Conservation (phyloP, 2,329 filamentous ascomycete genomes). For the Fusarium redolens region DNA sequence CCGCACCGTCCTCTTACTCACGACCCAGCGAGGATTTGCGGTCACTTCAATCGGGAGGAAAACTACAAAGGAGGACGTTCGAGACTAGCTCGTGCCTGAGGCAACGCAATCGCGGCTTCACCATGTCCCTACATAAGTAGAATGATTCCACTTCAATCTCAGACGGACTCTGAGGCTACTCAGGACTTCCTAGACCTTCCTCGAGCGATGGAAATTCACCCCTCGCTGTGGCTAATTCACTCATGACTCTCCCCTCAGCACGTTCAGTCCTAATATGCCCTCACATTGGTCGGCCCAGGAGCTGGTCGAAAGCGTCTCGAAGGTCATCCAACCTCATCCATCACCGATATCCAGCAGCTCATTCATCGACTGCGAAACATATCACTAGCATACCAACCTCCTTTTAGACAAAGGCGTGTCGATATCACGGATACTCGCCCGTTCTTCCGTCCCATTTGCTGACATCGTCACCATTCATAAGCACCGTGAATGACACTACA, state of each 20-base stretch:
- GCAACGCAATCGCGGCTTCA: not conserved
- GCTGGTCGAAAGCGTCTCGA: not conserved
- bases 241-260: not conserved
- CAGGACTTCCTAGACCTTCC: not conserved
- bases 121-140: not conserved
- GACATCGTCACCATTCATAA: conserved; percentile 20
- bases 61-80: not conserved
- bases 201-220: not conserved
- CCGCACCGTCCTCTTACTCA: not conserved
- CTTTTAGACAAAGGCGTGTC: conserved; percentile 22
- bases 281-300: not conserved
- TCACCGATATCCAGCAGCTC: not conserved
- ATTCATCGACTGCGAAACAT: conserved; percentile 14
- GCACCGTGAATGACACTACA: conserved; percentile 22
- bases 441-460: conserved; percentile 13
- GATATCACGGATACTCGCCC: conserved; percentile 23
- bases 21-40: no score
- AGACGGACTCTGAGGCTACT: no score
- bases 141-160: no score
- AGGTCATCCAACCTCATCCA: not conserved
- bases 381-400: not conserved
- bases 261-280: not conserved
- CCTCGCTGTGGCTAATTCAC: not conserved
- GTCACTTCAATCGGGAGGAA: not conserved
- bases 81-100: not conserved